Evolutionary conservation across 805 yeast genomes (phyloP), one percentile per base, ranked within the genome.

Genomic region (Yarrowia bubula): DNA sequence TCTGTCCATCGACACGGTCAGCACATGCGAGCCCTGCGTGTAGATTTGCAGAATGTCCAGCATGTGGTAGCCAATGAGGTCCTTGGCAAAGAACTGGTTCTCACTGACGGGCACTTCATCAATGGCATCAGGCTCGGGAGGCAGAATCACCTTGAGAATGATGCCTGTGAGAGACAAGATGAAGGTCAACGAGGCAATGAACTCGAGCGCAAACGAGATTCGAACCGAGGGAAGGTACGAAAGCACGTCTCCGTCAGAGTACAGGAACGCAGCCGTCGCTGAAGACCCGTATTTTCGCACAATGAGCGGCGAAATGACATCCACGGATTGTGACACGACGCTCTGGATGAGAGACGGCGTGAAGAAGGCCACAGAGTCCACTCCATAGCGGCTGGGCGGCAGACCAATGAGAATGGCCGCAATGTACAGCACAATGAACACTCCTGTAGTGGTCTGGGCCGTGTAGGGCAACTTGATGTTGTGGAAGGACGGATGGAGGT

Each of bases 1-100:
- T 69, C 88, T 92, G 70, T 90, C 96, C 71, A 90, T 76, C 4
- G 92, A 93, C 32, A 88, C 81, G 1, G 89, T 85, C 28, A 89
- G 79, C 70, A 88, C 86, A 61, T 65, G 65, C 7, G 71, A 66
- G 8, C 66, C 67, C 41, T 70, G 68, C 15, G 65, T 43, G 14
- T 65, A 75, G 10, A 88, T 76, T 65, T 80, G 81, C 38, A 87
- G 79, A 4, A 89, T 80, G 72, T 90, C 96, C 57, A 89, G 76
- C 28, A 78, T 75, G 72, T 87, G 92, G 4, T 85, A 79, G 10
- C 79, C 86, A 33, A 77, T 73, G 14, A 80, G 79, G 64, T 76
- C 81, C 75, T 78, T 83, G 70, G 70, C 76, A 66, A 22, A 71
- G 65, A 71, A 72, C 51, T 69, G 66, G 35, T 65, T 65, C 33